These are phyloP conservation scores for Xylariaceae sp. DNA, from an alignment of 2,329 filamentous ascomycete species.

Conservation along the genomic window DNA sequence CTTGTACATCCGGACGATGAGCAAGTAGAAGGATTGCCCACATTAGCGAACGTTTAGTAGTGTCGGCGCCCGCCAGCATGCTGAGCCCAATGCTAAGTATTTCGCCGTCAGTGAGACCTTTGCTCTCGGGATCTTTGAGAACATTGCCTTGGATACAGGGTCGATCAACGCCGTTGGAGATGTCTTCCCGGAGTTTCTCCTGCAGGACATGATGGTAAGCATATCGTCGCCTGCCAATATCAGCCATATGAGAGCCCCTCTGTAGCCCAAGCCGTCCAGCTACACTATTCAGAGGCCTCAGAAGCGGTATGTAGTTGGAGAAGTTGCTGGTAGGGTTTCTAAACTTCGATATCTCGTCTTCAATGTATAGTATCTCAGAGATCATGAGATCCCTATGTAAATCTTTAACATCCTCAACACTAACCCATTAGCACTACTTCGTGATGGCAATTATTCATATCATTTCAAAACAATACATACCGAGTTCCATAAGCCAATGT, in stretches of 20 bases:
- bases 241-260: conserved; percentile 46
- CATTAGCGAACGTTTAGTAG: conserved; percentile 32
- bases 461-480: background rate
- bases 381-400: conserved; percentile 50
- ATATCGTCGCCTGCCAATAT: conserved; percentile 59
- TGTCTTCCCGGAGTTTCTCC: conserved; percentile 59
- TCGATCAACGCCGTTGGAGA: conserved; percentile 62
- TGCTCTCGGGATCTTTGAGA: conserved; percentile 67
- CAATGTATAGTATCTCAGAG: conserved; percentile 63
- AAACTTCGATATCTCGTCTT: conserved; percentile 64
- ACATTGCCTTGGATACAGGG: conserved; percentile 71
- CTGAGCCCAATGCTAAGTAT: conserved; percentile 68
- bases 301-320: conserved; percentile 65
- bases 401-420: conserved; percentile 24
- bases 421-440: background rate
- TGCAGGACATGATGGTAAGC: conserved; percentile 61
- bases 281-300: conserved; percentile 56
- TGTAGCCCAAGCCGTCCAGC: conserved; percentile 40
- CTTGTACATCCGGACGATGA: conserved; percentile 32
- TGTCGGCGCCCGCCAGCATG: conserved; percentile 49
- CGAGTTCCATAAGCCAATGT: conserved; percentile 68
- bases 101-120: conserved; percentile 63
- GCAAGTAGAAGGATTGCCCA: conserved; percentile 36
- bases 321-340: conserved; percentile 67
- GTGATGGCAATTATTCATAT: background rate